Conservation (phyloP, 2,329 filamentous ascomycete species). For the Rachicladosporium sp. region DNA sequence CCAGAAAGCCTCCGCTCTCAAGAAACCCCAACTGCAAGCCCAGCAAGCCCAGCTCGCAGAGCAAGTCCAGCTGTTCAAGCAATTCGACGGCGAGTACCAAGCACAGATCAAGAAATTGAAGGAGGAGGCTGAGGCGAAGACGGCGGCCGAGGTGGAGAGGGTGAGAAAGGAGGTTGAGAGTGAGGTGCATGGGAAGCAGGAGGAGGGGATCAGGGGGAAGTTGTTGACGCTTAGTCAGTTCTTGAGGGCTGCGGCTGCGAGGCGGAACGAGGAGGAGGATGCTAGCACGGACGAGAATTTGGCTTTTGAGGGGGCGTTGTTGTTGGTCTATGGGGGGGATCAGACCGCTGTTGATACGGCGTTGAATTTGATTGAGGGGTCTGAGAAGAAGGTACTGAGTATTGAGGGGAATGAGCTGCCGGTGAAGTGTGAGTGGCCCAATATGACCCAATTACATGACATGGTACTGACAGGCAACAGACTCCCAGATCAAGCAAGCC, state of each 20-base stretch:
- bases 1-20: constrained; percentile 63
- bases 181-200: constrained; percentile 37
- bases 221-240: constrained; percentile 67
- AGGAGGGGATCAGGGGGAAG: constrained; percentile 44
- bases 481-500: constrained; percentile 26
- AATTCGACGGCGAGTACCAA: constrained; percentile 62
- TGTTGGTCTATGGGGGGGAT: constrained; percentile 69
- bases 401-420: constrained; percentile 53
- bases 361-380: constrained; percentile 63
- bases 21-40: constrained; percentile 60
- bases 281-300: constrained; percentile 59
- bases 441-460: too few relatives aligned
- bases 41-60: constrained; percentile 61
- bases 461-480: constrained; percentile 10
- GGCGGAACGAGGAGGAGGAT: constrained; percentile 58
- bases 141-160: constrained; percentile 46
- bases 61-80: constrained; percentile 61
- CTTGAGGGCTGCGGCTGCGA: constrained; percentile 63
- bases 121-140: constrained; percentile 39
- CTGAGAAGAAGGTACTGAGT: constrained; percentile 52
- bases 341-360: constrained; percentile 61
- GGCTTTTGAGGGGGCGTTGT: constrained; percentile 67
- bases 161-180: constrained; percentile 42
- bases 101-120: constrained; percentile 47
- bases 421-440: constrained; percentile 54